Evolutionary conservation across 371 early-diverging fungal species (phyloP).

Genomic region (Syncephalastrum racemosum): DNA sequence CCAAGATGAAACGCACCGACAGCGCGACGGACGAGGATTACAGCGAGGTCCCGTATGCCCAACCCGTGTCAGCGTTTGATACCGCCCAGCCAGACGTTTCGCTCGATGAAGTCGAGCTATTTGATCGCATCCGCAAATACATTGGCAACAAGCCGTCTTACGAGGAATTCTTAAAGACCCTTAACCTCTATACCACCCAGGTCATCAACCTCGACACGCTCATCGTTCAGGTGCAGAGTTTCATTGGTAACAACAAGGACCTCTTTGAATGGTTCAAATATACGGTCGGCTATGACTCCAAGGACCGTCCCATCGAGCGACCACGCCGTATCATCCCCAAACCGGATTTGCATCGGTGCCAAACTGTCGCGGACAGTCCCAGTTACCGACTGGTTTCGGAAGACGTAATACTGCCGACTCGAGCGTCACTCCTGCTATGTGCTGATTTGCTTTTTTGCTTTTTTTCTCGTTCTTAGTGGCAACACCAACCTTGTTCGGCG

Average conservation of each 20-base stretch:
- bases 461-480: conserved; percentile 45
- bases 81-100: conserved; percentile 39
- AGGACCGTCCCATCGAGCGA: conserved; percentile 47
- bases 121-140: conserved; percentile 86
- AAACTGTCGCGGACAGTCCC: conserved; percentile 54
- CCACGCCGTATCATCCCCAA: conserved; percentile 43
- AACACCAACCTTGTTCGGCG: conserved; percentile 74
- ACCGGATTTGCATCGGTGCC: conserved; percentile 60
- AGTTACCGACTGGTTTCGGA: conserved; percentile 76
- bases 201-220: conserved; percentile 84
- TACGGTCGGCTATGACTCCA: conserved; percentile 90
- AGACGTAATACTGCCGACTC: conserved; percentile 47
- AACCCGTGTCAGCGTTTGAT: conserved; percentile 31
- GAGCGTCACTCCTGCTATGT: too few relatives aligned
- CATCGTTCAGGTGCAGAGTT: conserved; percentile 82
- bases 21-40: neutral
- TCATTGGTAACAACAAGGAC: conserved; percentile 74
- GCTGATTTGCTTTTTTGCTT: neutral
- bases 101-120: conserved; percentile 86
- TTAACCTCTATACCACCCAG: conserved; percentile 96
- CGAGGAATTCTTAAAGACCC: conserved; percentile 95
- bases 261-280: conserved; percentile 93
- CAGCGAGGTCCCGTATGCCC: conserved; percentile 9
- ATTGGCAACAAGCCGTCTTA: conserved; percentile 87
- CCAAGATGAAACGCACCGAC: conserved; percentile 8